Percentiles rank a stretch among this genome's conserved stretches.
phyloP scores from a whole-genome alignment of 148 eudicot species.

The Arbutus unedo region DNA sequence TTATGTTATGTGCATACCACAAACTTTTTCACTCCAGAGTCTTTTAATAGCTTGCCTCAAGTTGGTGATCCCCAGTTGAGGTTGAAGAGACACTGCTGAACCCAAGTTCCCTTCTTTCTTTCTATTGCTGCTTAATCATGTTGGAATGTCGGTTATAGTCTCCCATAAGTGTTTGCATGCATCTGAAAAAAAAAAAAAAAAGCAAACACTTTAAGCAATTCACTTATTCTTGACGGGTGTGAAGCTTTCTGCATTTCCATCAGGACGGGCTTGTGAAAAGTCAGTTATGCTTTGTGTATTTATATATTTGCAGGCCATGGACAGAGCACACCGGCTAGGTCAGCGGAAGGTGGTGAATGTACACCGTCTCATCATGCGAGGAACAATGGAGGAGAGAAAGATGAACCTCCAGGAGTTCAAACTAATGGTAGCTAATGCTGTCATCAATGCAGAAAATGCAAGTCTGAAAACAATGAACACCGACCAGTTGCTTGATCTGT shows the following conservation, averaged over 20 bases:
- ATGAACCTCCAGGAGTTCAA: constrained; percentile 99
- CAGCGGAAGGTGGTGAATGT: constrained; percentile 95
- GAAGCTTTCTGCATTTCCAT: background rate
- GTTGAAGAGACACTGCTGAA: background rate
- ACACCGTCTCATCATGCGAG: constrained; percentile 96
- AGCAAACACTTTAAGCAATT: background rate
- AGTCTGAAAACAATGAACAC: constrained; percentile 99
- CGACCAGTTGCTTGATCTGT: constrained; percentile 92
- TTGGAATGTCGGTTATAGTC: background rate
- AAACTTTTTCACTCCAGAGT: background rate
- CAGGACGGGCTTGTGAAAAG: background rate
- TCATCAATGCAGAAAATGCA: constrained; percentile 92
- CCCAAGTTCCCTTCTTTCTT: background rate
- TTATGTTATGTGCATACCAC: background rate
- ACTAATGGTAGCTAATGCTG: constrained; percentile 88
- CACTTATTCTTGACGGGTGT: background rate
- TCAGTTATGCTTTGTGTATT: background rate
- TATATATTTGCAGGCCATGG: constrained; percentile 73
- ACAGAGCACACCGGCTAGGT: constrained; percentile 97
- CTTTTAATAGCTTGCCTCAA: background rate
- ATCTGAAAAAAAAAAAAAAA: background rate
- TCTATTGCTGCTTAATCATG: background rate
- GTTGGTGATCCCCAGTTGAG: background rate
- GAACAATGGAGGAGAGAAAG: constrained; percentile 97
- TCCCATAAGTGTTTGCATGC: background rate